Percentiles rank a stretch among this genome's conserved stretches.
phyloP scores from a whole-genome alignment of 495 filamentous ascomycete genomes.

The Penicillium flavigenum region DNA sequence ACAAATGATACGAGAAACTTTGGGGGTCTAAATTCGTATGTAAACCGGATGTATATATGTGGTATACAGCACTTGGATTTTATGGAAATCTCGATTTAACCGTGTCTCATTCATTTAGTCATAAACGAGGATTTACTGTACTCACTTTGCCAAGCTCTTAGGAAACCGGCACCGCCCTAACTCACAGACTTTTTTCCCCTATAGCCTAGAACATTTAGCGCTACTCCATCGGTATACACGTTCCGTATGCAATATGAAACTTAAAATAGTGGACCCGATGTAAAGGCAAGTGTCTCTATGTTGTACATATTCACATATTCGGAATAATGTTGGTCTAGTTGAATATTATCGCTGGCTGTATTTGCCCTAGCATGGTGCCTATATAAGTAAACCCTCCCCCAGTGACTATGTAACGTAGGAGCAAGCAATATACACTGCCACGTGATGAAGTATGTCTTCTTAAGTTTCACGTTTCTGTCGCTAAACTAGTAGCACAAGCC shows the following conservation, averaged over 20 bases:
- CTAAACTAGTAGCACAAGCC: background rate
- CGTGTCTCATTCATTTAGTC: too few relatives aligned
- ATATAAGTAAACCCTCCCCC: background rate
- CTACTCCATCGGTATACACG: background rate
- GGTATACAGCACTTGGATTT: too few relatives aligned
- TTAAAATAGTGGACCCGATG: background rate
- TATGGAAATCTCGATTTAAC: too few relatives aligned
- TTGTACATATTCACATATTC: background rate
- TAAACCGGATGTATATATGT: too few relatives aligned
- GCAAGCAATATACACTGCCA: background rate
- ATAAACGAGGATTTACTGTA: too few relatives aligned
- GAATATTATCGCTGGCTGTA: accelerated
- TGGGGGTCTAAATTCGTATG: too few relatives aligned
- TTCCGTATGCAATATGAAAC: background rate
- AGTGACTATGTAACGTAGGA: background rate
- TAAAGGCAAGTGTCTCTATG: background rate
- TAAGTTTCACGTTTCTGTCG: background rate
- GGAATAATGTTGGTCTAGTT: background rate
- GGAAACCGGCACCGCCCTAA: background rate
- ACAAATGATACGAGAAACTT: too few relatives aligned
- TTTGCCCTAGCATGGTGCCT: background rate
- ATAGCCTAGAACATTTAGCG: background rate
- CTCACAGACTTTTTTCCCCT: too few relatives aligned
- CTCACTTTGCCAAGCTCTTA: conserved; percentile 3
- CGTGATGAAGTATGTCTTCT: background rate